Evolutionary conservation across 805 yeast species (phyloP), one percentile per base, ranked within the genome.

Genomic region (Monosporozyma servazzii): DNA sequence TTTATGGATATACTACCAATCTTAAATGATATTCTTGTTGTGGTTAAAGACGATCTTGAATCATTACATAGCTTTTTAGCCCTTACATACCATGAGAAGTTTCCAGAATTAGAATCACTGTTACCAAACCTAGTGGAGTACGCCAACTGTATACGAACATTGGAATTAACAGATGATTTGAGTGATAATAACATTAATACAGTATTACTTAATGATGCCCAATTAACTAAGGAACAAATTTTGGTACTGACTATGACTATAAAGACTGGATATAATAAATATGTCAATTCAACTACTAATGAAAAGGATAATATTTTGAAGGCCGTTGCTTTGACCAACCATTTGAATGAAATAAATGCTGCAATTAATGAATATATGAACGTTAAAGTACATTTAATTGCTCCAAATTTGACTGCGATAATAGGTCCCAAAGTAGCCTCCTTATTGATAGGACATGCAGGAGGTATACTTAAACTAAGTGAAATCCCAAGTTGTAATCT

Each of bases 401-500:
- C 96, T 0, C 99, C 98, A 1, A 91, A 93, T 64, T 67, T 87
- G 1, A 74, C 87, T 2, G 79, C 79, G 0, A 70, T 93, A 7
- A 73, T 91, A 2, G 95, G 96, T 0, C 71, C 95, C 0, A 70
- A 76, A 5, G 77, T 86, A 0, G 79, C 96, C 0, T 84, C 95
- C 0, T 87, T 85, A 58, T 66, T 93, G 17, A 68, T 91, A 23
- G 77, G 87, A 0, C 72, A 77, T 17, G 71, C 79, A 1, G 95
- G 95, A 2, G 88, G 95, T 0, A 65, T 91, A 4, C 70, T 69
- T 11, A 82, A 79, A 6, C 68, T 91, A 9, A 79, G 88, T 2
- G 69, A 67, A 30, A 79, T 86, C 0, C 96, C 96, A 0, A 75
- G 96, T 3, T 87, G 97, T 59, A 91, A 91, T 62, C 60, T 91